These are phyloP conservation scores for Candida endomychidarum DNA, from an alignment of 805 yeast genomes.

Conservation along the genomic window DNA sequence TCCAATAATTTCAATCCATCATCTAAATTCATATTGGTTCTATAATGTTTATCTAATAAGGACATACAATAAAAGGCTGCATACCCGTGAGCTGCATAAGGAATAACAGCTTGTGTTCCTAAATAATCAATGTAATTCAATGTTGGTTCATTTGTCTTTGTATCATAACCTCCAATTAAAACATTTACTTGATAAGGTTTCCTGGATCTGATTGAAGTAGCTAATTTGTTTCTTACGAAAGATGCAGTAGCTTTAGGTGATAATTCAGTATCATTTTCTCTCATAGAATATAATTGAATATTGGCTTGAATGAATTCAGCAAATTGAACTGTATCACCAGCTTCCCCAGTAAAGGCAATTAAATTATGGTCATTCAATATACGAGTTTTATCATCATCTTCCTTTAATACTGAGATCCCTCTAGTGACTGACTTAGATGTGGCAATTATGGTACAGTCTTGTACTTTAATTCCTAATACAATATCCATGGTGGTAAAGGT, in stretches of 20 bases:
- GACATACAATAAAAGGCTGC: conserved; percentile 96
- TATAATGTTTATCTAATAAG: conserved; percentile 85
- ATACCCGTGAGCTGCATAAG: conserved; percentile 98
- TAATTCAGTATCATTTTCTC: conserved; percentile 75
- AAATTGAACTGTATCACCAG: conserved; percentile 95
- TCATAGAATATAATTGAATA: conserved; percentile 80
- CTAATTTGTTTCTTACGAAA: conserved; percentile 84
- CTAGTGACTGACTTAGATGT: conserved; percentile 94
- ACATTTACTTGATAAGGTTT: conserved; percentile 94
- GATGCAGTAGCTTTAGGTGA: conserved; percentile 85
- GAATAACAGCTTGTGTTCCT: conserved; percentile 87
- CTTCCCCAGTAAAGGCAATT: conserved; percentile 91
- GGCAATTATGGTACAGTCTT: conserved; percentile 81
- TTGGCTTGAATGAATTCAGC: conserved; percentile 95
- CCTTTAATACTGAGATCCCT: conserved; percentile 44
- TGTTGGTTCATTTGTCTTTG: conserved; percentile 55
- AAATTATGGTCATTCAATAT: conserved; percentile 70
- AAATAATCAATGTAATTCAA: conserved; percentile 90
- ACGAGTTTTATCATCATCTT: conserved; percentile 48
- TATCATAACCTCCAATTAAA: conserved; percentile 82
- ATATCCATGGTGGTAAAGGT: conserved; percentile 66
- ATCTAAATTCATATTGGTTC: conserved; percentile 67
- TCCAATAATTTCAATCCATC: conserved; percentile 78
- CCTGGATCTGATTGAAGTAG: conserved; percentile 79
- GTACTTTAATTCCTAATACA: conserved; percentile 78